Evolutionary conservation across 805 yeast genomes (phyloP).

Genomic region (Hagleromyces aurorensis): DNA sequence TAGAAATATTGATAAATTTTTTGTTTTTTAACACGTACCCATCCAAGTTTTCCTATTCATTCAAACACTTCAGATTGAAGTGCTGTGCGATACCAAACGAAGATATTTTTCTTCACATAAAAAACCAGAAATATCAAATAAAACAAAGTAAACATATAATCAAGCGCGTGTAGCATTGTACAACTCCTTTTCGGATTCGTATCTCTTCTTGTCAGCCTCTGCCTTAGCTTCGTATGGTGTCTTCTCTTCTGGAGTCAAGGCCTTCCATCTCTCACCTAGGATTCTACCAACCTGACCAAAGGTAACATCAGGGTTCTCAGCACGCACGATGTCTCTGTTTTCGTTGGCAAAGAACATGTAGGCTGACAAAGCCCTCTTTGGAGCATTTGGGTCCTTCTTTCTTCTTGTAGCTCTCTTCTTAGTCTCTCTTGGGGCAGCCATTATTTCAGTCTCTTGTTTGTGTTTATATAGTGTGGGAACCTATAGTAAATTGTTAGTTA

Average conservation of each 20-base stretch:
- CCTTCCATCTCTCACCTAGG: conserved; percentile 96
- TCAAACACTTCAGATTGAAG: no score
- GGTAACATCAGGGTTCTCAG: conserved; percentile 92
- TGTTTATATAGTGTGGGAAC: no score
- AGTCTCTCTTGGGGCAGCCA: conserved; percentile 37
- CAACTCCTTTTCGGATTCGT: conserved; percentile 91
- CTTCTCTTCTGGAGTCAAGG: conserved; percentile 73
- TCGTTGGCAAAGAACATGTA: conserved; percentile 99
- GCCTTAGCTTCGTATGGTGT: conserved; percentile 89
- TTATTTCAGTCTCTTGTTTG: no score
- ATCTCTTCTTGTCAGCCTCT: conserved; percentile 93
- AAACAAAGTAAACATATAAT: conserved; percentile 1
- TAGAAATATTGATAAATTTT: no score
- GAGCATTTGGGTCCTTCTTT: conserved; percentile 90
- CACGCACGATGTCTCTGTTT: conserved; percentile 90
- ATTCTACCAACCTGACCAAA: conserved; percentile 94
- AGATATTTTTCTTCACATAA: no score
- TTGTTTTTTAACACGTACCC: no score
- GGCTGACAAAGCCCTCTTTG: conserved; percentile 96
- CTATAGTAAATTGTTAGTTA: no score
- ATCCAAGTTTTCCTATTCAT: no score
- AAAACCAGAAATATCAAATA: neutral
- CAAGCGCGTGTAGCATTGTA: conserved; percentile 42
- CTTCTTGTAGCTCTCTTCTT: conserved; percentile 36
- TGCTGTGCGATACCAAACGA: no score